Evolutionary conservation across 331 rosid genomes (phyloP), one percentile per base, ranked within the genome.

Genomic region (Pyrus hybrid): DNA sequence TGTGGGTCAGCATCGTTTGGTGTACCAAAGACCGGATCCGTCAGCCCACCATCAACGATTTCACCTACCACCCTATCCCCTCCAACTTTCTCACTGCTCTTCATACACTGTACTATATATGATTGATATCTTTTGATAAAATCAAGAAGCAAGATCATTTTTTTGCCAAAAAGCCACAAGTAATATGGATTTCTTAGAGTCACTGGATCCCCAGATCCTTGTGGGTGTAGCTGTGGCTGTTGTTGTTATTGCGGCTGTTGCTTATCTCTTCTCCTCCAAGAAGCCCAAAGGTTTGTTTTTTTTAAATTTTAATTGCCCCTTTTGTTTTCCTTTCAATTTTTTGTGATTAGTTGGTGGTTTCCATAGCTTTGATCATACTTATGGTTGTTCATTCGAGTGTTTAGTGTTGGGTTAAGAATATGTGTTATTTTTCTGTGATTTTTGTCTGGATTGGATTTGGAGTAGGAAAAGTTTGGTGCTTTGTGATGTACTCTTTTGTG

Each of bases 241-340:
- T 70, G 77, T 81, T n/a, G 96, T 89, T 68, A 63, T 90, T 89
- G 95, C 80, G 13, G 74, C 66, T 69, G 93, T 75, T 71, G 95
- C 82, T 67, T 81, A 81, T 80, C 81, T 90, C 82, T 87, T 70
- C 70, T 82, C 93, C 26, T 90, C 91, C 17, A 87, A 72, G 57
- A 94, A 90, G 85, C 49, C 86, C 77, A 83, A 77, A 87, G 97
- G 99, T 94, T 53, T 60, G 13, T 66, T 66, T 74, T 57, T 4
- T 37, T 20, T n/a, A n/a, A n/a, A n/a, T 61, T 37, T 37, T 0
- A 10, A 41, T 41, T 41, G 47, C 14, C 26, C 8, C 10, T 63
- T n/a, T 49, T 20, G 3, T 67, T 33, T 9, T 30, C 74, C 47
- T 10, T 9, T 56, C 1, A 26, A 26, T 26, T 51, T 33, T 49